A percentile compares a stretch with the other conserved stretches of the same genome.
These are phyloP conservation scores for Fusarium fujikuroi DNA, from an alignment of 2,329 filamentous ascomycete species.

Conservation along the genomic window DNA sequence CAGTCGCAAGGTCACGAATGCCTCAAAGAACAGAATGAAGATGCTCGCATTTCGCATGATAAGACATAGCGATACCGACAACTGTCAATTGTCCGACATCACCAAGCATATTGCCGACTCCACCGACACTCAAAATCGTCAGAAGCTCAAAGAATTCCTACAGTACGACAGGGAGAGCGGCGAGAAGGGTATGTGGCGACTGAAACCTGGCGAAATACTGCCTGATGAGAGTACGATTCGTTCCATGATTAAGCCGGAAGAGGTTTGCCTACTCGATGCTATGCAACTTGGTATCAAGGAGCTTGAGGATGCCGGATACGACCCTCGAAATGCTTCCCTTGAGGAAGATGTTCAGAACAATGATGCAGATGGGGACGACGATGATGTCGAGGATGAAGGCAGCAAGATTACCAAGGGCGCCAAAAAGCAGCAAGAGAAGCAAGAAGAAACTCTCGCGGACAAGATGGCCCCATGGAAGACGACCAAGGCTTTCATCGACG, in stretches of 20 bases:
- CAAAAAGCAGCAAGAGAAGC: conserved; percentile 60
- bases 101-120: conserved; percentile 93
- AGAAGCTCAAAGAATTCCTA: conserved; percentile 97
- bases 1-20: conserved; percentile 93
- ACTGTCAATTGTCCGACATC: conserved; percentile 82
- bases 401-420: conserved; percentile 52
- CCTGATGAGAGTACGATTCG: conserved; percentile 86
- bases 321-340: conserved; percentile 67
- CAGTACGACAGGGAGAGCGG: conserved; percentile 81
- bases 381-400: conserved; percentile 58
- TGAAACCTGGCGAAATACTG: conserved; percentile 76
- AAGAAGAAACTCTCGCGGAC: conserved; percentile 80
- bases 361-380: conserved; percentile 70
- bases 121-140: conserved; percentile 93
- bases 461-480: conserved; percentile 96
- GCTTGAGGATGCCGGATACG: conserved; percentile 90
- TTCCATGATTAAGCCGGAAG: conserved; percentile 92
- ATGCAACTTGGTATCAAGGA: conserved; percentile 97
- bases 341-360: conserved; percentile 74
- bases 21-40: conserved; percentile 95
- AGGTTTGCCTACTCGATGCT: conserved; percentile 91
- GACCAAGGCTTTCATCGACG: conserved; percentile 95
- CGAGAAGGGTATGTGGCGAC: conserved; percentile 83
- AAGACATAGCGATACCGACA: conserved; percentile 75
- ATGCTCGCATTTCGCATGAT: conserved; percentile 95